Base-by-base conservation (phyloP, 1,284 basidiomycete genomes). In the Ustilago hordei region DNA sequence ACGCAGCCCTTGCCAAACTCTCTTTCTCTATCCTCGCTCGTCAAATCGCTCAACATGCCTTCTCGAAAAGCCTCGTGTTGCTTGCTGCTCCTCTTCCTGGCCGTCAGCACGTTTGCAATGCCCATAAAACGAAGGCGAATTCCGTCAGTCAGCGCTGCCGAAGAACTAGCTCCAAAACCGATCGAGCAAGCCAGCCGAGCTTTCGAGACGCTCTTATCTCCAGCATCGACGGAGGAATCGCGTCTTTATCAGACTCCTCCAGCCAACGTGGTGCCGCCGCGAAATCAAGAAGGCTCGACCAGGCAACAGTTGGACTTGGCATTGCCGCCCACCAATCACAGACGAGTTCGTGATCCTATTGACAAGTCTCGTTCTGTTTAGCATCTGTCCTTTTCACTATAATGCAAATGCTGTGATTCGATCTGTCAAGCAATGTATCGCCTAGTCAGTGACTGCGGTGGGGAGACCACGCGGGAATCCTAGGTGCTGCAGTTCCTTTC, bases 391-490 rank as follows among this genome's bases (percentile, higher is more conserved):
- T 15, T 19, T 45, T 17, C 39, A n/a, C 11, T 15, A 15, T 17
- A 15, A 15, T 41, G 12, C 15, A 17, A 45, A 45, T 9, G 5
- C 5, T 45, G 17, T 41, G 13, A 41, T 41, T 41, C 86, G 90
- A 91, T 91, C 91, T 91, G 90, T 89, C 90, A 89, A 91, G 89
- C 90, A 88, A 89, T 89, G 90, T 91, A 90, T 91, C 89, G 90
- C 90, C 89, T 87, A 91, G 91, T 91, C 91, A 92, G 91, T 92
- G n/a, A 92, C 91, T 91, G 91, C 89, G 91, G 91, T 91, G 91
- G 91, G 91, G 91, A 91, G 91, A 91, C 91, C 91, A 91, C 90
- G 89, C 88, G 90, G 91, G 91, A 91, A 91, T 91, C 91, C 91
- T 91, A 88, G 90, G 90, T 91, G 91, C 90, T 59, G 52, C 55